These are phyloP conservation scores for Boletus edulis DNA, from an alignment of 768 basidiomycete genomes.

Conservation along the genomic window DNA sequence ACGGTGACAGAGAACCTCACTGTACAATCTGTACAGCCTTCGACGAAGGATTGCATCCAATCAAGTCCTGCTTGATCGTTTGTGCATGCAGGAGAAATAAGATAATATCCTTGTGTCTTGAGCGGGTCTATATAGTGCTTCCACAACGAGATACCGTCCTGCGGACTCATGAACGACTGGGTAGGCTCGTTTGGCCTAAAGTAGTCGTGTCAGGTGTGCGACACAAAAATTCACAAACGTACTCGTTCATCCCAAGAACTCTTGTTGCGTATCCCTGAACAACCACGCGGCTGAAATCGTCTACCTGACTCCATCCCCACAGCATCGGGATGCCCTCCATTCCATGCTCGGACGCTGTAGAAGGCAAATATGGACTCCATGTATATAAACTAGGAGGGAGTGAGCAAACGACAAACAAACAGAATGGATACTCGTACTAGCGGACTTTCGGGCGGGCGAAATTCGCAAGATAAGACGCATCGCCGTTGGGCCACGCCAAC, in stretches of 20 bases:
- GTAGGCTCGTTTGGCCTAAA: conserved; percentile 64
- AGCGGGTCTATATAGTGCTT: conserved; percentile 62
- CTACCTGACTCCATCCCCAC: conserved; percentile 58
- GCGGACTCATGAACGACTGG: conserved; percentile 63
- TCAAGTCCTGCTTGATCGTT: conserved; percentile 56
- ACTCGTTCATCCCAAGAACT: conserved; percentile 82
- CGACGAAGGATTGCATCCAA: conserved; percentile 66
- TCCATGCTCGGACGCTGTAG: conserved; percentile 41
- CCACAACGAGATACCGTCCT: conserved; percentile 58
- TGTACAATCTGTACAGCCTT: conserved; percentile 47
- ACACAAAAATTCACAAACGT: conserved; percentile 19
- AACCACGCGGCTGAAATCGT: conserved; percentile 46
- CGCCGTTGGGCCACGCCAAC: conserved; percentile 64
- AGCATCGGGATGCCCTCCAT: conserved; percentile 65
- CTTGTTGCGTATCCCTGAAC: conserved; percentile 50
- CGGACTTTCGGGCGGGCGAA: conserved; percentile 46
- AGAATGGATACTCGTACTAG: conserved; percentile 35
- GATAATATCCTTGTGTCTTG: conserved; percentile 51
- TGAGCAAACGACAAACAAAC: not conserved
- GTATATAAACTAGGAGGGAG: conserved; percentile 48
- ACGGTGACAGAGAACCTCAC: conserved; percentile 36
- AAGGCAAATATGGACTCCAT: conserved; percentile 59
- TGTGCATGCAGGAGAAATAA: conserved; percentile 70
- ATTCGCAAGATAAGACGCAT: conserved; percentile 45
- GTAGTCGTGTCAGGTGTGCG: not conserved